phyloP scores from a whole-genome alignment of 1,284 basidiomycete species.

The Sporisorium iseilematis-ciliati region DNA sequence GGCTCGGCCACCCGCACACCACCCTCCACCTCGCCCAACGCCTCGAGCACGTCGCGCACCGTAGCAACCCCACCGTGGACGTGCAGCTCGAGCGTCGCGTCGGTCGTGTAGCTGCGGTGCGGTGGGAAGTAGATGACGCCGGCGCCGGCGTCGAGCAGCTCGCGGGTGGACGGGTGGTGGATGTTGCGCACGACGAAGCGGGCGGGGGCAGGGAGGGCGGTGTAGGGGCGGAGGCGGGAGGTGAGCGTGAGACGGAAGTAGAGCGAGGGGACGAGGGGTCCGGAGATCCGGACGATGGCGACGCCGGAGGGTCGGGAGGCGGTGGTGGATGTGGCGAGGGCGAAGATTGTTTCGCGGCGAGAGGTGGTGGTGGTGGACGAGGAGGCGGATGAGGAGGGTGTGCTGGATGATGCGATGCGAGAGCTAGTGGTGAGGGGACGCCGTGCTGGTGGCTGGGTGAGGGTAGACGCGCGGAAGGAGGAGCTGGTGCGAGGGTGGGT shows the following conservation, averaged over 20 bases:
- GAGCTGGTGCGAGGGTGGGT: not conserved
- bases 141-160: constrained; percentile 80
- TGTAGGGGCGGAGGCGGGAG: constrained; percentile 8
- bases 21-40: constrained; percentile 73
- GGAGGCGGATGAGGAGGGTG: too few relatives aligned
- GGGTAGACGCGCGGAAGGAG: not conserved
- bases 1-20: constrained; percentile 79
- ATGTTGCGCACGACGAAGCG: constrained; percentile 79
- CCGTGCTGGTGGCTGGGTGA: not conserved
- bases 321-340: constrained; percentile 84
- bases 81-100: constrained; percentile 86
- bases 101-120: constrained; percentile 82
- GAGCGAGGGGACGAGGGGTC: constrained; percentile 77
- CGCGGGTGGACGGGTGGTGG: constrained; percentile 76
- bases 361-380: too few relatives aligned
- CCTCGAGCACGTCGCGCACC: constrained; percentile 77
- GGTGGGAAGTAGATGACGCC: constrained; percentile 82
- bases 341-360: constrained; percentile 79
- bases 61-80: constrained; percentile 87
- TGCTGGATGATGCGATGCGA: not conserved
- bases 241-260: constrained; percentile 75
- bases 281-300: constrained; percentile 83
- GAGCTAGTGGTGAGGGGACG: not conserved
- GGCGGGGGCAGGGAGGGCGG: constrained; percentile 73
- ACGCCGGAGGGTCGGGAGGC: constrained; percentile 81